Percentiles rank a stretch among this genome's conserved stretches.
Evolutionary conservation across 179 eudicot species (phyloP).

Genomic region (Corrigiola litoralis): DNA sequence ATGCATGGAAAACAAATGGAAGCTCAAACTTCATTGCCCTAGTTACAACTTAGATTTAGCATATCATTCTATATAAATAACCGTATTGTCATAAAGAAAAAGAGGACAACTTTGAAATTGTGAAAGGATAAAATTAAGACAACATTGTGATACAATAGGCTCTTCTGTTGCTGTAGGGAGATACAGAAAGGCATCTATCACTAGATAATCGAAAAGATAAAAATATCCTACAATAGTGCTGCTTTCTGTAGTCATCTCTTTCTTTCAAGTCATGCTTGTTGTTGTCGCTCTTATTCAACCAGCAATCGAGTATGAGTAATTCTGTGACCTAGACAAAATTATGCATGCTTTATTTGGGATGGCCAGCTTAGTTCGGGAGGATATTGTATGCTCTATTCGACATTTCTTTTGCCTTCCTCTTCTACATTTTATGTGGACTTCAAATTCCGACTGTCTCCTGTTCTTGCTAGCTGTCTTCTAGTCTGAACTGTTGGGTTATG

Average conservation of each 20-base stretch:
- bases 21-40: no score
- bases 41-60: no score
- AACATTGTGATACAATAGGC: slow-evolving; percentile 3
- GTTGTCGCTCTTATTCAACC: neutral
- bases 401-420: neutral
- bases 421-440: neutral
- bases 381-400: neutral
- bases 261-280: neutral
- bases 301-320: no score
- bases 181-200: no score
- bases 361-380: neutral
- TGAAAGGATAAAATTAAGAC: neutral
- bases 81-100: neutral
- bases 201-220: no score
- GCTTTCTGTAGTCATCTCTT: neutral
- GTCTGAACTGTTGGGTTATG: neutral
- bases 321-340: no score
- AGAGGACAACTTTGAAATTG: neutral
- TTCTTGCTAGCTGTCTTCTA: neutral
- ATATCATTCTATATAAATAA: no score
- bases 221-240: neutral
- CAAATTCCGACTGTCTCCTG: neutral
- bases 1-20: neutral
- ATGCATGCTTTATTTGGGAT: no score
- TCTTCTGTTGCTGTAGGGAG: neutral